phyloP scores from a whole-genome alignment of 257 asterid genomes.

The Przewalskia tangutica region DNA sequence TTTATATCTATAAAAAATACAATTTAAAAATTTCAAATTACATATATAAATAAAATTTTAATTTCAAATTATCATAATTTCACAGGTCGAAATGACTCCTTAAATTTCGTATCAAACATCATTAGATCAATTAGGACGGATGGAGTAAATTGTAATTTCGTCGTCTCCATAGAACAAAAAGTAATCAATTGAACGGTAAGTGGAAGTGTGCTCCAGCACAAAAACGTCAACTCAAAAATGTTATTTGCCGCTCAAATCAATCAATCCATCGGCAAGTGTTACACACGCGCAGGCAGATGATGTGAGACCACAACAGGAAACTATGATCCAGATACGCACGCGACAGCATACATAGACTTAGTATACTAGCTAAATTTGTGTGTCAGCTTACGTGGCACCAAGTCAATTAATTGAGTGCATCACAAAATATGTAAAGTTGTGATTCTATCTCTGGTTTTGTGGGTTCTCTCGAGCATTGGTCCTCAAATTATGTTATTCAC shows the following conservation, averaged over 20 bases:
- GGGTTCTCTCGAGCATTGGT: not conserved
- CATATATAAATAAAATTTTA: no score
- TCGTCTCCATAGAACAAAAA: no score
- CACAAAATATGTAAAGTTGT: not conserved
- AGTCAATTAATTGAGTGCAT: not conserved
- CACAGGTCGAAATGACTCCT: no score
- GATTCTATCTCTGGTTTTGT: not conserved
- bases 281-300: not conserved
- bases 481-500: not conserved
- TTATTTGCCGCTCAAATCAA: not conserved
- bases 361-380: not conserved
- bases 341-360: not conserved
- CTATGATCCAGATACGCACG: not conserved
- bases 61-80: no score
- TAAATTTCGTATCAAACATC: no score
- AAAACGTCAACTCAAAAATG: not conserved
- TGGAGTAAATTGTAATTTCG: no score
- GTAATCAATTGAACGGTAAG: not conserved
- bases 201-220: not conserved
- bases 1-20: no score
- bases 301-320: not conserved
- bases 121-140: no score
- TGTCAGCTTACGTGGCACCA: not conserved
- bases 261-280: not conserved
- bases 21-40: no score